phyloP scores from a whole-genome alignment of 1,284 basidiomycete genomes.

The Ustilago bromivora region DNA sequence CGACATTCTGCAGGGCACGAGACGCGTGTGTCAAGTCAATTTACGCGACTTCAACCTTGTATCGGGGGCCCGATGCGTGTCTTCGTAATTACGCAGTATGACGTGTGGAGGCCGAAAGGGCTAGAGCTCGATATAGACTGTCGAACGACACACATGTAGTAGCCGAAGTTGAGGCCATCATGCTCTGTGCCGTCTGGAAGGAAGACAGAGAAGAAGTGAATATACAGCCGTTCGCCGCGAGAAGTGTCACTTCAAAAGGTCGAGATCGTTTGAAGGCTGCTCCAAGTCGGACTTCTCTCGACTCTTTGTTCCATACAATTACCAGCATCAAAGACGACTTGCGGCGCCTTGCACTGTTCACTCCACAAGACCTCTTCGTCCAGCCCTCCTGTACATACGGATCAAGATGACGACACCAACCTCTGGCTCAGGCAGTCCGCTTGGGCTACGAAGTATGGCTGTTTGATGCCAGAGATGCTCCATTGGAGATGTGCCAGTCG shows the following conservation, averaged over 20 bases:
- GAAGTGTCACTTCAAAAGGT: neutral
- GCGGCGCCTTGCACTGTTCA: neutral
- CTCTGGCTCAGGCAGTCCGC: slow-evolving; percentile 34
- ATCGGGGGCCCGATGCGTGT: slow-evolving; percentile 3
- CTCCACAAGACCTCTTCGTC: neutral
- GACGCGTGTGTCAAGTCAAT: slow-evolving; percentile 14
- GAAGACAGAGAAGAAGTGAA: neutral
- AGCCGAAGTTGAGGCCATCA: neutral
- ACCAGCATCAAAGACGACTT: neutral
- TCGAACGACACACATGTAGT: slow-evolving; percentile 13
- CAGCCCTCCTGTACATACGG: neutral
- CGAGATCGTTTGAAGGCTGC: neutral
- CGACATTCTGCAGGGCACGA: slow-evolving; percentile 9
- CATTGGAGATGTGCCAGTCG: slow-evolving; percentile 27
- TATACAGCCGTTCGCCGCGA: too few relatives aligned
- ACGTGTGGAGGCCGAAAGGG: slow-evolving; percentile 16
- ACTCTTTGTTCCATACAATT: neutral
- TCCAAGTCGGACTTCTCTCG: neutral
- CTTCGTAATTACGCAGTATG: slow-evolving; percentile 5
- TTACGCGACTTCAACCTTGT: slow-evolving; percentile 25
- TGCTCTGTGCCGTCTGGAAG: neutral
- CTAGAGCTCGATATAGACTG: neutral
- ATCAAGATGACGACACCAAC: slow-evolving; percentile 1
- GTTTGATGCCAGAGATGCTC: slow-evolving; percentile 51
- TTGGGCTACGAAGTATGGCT: slow-evolving; percentile 68